phyloP scores from a whole-genome alignment of 805 yeast genomes.

The Lipomyces spencermartinsiae region DNA sequence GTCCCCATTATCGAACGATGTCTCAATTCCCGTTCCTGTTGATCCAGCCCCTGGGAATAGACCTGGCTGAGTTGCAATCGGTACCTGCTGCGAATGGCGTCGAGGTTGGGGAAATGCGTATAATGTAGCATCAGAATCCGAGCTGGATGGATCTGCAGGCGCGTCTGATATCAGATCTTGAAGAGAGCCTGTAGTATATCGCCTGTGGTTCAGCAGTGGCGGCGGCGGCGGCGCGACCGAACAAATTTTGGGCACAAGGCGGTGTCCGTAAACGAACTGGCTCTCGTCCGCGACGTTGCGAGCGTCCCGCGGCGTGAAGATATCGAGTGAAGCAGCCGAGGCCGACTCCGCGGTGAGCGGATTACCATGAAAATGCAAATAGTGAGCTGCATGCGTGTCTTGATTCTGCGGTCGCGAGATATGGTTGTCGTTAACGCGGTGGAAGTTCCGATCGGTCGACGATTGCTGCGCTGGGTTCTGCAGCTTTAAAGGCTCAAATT shows the following conservation, averaged over 20 bases:
- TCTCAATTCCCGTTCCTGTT: not conserved
- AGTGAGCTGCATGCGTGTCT: not conserved
- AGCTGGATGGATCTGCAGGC: not conserved
- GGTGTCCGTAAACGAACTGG: constrained; percentile 5
- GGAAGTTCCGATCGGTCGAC: not conserved
- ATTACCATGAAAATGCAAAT: constrained; percentile 4
- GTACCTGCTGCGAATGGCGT: not conserved
- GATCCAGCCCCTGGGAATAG: not conserved
- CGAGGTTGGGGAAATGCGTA: not conserved
- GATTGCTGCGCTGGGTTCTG: not conserved
- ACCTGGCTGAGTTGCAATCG: not conserved
- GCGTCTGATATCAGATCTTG: constrained; percentile 3
- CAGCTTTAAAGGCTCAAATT: not conserved
- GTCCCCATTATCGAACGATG: not conserved
- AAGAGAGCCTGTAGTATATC: constrained; percentile 22
- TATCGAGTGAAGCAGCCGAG: not conserved
- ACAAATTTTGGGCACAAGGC: not conserved
- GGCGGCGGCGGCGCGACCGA: not conserved
- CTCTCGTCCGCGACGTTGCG: not conserved
- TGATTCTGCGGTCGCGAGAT: not conserved
- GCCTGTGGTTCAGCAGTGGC: constrained; percentile 7
- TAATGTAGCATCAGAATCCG: not conserved
- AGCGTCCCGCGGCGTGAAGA: constrained; percentile 13
- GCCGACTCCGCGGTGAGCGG: constrained; percentile 6
- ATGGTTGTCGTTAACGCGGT: not conserved